These are phyloP conservation scores for Microcos paniculata DNA, from an alignment of 345 rosid genomes.

Conservation along the genomic window DNA sequence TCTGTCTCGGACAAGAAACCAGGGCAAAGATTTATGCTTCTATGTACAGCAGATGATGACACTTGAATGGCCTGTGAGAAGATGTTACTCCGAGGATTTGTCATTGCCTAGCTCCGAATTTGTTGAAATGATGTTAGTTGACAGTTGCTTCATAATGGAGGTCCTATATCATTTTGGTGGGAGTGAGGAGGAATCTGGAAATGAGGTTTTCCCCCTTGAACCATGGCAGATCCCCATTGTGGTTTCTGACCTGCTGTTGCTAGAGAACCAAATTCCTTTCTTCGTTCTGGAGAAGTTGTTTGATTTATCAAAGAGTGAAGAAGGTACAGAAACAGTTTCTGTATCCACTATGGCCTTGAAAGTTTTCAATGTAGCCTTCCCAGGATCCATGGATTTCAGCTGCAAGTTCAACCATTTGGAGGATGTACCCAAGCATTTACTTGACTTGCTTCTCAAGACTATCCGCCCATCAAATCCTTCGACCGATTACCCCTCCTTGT, in stretches of 20 bases:
- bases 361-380: background rate
- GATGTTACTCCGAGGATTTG: background rate
- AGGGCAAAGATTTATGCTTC: background rate
- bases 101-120: background rate
- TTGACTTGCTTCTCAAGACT: background rate
- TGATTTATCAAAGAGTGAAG: background rate
- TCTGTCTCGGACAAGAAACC: background rate
- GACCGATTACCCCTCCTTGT: too few relatives aligned
- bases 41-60: background rate
- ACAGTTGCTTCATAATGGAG: background rate
- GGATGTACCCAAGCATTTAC: background rate
- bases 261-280: background rate
- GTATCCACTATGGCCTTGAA: background rate
- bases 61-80: background rate
- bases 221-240: background rate
- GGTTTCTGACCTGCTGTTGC: background rate
- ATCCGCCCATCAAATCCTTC: background rate
- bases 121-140: background rate
- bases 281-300: background rate
- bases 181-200: background rate
- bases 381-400: background rate
- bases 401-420: background rate
- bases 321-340: background rate
- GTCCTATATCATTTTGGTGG: background rate
- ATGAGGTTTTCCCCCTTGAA: background rate